A percentile compares a stretch with the other conserved stretches of the same genome.
Conservation (phyloP, 495 filamentous ascomycete genomes). For the Xylaria curta region DNA sequence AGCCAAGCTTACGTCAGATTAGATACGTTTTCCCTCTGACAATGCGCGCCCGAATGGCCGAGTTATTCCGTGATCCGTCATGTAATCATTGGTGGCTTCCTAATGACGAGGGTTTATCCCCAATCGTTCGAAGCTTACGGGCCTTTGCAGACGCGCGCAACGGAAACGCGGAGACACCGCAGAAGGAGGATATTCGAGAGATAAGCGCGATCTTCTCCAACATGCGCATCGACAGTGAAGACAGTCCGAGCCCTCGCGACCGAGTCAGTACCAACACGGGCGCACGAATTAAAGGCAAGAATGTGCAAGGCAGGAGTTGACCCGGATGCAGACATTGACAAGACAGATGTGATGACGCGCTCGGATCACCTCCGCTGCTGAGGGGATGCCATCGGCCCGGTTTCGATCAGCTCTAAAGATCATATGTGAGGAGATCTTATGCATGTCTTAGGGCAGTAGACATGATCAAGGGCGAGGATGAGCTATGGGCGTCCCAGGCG, state of each 20-base stretch:
- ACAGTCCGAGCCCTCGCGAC: constrained; percentile 25
- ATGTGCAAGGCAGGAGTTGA: constrained; percentile 14
- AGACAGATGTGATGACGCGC: not conserved
- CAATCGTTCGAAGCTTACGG: constrained; percentile 76
- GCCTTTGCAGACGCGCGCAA: constrained; percentile 77
- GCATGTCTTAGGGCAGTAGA: not conserved
- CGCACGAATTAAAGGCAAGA: constrained; percentile 19
- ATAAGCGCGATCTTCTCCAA: constrained; percentile 74
- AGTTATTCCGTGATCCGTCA: constrained; percentile 70
- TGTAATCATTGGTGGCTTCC: constrained; percentile 87
- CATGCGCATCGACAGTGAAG: constrained; percentile 44
- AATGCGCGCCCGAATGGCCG: constrained; percentile 75
- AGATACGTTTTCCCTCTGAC: constrained; percentile 83
- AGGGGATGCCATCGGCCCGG: constrained; percentile 2
- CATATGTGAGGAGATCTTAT: constrained; percentile 13
- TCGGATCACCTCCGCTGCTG: not conserved
- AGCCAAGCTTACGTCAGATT: constrained; percentile 17
- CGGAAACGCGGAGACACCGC: constrained; percentile 63
- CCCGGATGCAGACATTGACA: not conserved
- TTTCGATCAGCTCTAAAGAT: constrained; percentile 6
- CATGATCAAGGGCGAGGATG: not conserved
- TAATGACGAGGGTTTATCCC: constrained; percentile 74
- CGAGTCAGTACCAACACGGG: too few relatives aligned
- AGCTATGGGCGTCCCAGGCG: constrained; percentile 9
- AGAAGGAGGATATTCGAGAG: constrained; percentile 72